Conservation (phyloP, 805 yeast species). For the Kurtzmaniella cleridarum region DNA sequence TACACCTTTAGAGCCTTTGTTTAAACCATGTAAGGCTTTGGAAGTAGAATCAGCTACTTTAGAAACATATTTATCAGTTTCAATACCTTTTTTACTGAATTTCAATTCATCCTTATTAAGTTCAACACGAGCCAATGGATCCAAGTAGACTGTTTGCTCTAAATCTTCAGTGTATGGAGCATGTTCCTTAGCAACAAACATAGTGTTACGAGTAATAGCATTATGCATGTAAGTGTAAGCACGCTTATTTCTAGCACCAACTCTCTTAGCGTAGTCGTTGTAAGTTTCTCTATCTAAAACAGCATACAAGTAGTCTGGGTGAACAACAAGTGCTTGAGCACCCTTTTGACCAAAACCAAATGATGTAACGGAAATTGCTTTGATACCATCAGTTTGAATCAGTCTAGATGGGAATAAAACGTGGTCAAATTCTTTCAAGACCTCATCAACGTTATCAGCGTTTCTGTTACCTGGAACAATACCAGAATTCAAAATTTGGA, state of each 20-base stretch:
- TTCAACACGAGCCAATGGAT: slow-evolving; percentile 83
- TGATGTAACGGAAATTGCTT: slow-evolving; percentile 95
- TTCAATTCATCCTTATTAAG: slow-evolving; percentile 38
- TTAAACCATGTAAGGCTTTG: slow-evolving; percentile 51
- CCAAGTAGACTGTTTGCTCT: slow-evolving; percentile 88
- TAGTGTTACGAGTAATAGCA: slow-evolving; percentile 83
- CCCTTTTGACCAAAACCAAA: slow-evolving; percentile 99
- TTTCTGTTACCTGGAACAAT: slow-evolving; percentile 98
- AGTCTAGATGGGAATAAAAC: slow-evolving; percentile 93
- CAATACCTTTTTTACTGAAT: slow-evolving; percentile 48
- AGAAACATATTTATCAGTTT: slow-evolving; percentile 42
- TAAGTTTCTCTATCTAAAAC: slow-evolving; percentile 69
- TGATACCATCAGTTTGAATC: slow-evolving; percentile 92
- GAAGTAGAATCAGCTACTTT: slow-evolving; percentile 55
- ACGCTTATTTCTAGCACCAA: slow-evolving; percentile 73
- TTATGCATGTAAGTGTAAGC: slow-evolving; percentile 95
- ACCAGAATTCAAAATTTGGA: slow-evolving; percentile 89
- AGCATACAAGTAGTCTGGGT: slow-evolving; percentile 90
- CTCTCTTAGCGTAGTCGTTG: slow-evolving; percentile 66
- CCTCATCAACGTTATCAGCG: slow-evolving; percentile 91
- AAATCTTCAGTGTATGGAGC: slow-evolving; percentile 89
- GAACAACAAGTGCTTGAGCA: slow-evolving; percentile 87
- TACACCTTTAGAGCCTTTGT: slow-evolving; percentile 62
- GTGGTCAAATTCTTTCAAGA: slow-evolving; percentile 76
- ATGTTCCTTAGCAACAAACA: slow-evolving; percentile 89